Conservation (phyloP, 441 rosid species). For the Pelargonium citronellum region DNA sequence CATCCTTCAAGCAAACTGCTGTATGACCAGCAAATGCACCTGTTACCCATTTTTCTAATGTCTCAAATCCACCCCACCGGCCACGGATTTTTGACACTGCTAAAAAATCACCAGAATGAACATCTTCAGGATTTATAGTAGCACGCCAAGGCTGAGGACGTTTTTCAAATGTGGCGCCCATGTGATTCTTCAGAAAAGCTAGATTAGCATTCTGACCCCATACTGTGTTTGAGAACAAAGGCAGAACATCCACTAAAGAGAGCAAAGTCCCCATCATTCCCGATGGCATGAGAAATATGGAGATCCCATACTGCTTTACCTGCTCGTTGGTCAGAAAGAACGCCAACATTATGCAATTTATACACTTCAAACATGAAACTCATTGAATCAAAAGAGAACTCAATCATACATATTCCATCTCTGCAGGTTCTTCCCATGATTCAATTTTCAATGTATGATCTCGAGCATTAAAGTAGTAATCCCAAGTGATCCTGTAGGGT, state of each 20-base stretch:
- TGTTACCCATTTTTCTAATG: slow-evolving; percentile 95
- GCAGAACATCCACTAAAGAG: slow-evolving; percentile 42
- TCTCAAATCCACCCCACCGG: slow-evolving; percentile 97
- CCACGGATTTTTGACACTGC: slow-evolving; percentile 90
- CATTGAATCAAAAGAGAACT: slow-evolving; percentile 1
- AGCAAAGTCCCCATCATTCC: slow-evolving; percentile 26
- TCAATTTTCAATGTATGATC: slow-evolving; percentile 73
- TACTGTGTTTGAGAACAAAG: slow-evolving; percentile 70
- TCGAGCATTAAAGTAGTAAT: slow-evolving; percentile 73
- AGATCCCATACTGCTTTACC: slow-evolving; percentile 85
- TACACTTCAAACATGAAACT: neutral
- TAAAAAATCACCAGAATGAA: slow-evolving; percentile 79
- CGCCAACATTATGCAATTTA: slow-evolving; percentile 2
- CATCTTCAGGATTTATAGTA: slow-evolving; percentile 57
- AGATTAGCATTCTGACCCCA: slow-evolving; percentile 89
- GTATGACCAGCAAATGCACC: slow-evolving; percentile 99
- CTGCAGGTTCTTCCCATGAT: slow-evolving; percentile 85
- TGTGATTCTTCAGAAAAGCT: slow-evolving; percentile 67
- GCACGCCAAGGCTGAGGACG: slow-evolving; percentile 68
- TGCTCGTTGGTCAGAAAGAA: slow-evolving; percentile 27
- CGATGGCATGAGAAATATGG: slow-evolving; percentile 89
- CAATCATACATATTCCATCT: slow-evolving; percentile 68
- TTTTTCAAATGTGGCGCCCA: slow-evolving; percentile 79
- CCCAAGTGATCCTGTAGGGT: slow-evolving; percentile 91
- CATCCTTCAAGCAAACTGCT: slow-evolving; percentile 93